Conservation (phyloP, 2,329 filamentous ascomycete genomes). For the Ascochyta rabiei region DNA sequence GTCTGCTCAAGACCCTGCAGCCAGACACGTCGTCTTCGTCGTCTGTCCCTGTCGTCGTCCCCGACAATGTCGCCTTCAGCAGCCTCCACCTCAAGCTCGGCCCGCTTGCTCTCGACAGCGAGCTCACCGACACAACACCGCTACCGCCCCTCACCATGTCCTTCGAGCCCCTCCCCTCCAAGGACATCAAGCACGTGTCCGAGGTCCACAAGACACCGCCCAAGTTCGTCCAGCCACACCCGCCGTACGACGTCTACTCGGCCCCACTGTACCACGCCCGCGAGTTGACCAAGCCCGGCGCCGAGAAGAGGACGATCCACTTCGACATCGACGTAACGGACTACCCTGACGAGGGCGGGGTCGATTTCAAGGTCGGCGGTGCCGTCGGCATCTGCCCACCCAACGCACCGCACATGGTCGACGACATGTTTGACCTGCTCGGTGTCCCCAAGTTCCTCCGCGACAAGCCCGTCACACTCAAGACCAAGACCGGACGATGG, state of each 20-base stretch:
- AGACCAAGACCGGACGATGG: constrained; percentile 84
- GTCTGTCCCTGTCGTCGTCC: constrained; percentile 59
- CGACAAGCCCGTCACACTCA: constrained; percentile 80
- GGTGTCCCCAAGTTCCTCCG: constrained; percentile 81
- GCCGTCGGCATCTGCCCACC: constrained; percentile 93
- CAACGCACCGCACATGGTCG: constrained; percentile 77
- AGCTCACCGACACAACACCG: constrained; percentile 72
- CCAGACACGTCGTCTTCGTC: constrained; percentile 53
- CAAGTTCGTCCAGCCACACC: constrained; percentile 89
- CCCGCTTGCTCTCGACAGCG: constrained; percentile 71
- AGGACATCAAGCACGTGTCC: constrained; percentile 50
- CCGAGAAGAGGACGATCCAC: constrained; percentile 96
- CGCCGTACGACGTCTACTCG: constrained; percentile 88
- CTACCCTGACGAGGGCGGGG: constrained; percentile 81
- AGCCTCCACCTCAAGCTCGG: constrained; percentile 79
- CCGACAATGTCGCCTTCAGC: constrained; percentile 84
- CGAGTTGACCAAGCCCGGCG: constrained; percentile 84
- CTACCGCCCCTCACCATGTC: constrained; percentile 78
- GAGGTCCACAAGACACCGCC: constrained; percentile 71
- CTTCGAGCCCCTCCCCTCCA: constrained; percentile 63
- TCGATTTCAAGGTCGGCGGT: constrained; percentile 95
- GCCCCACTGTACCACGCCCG: constrained; percentile 85
- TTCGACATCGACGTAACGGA: constrained; percentile 97
- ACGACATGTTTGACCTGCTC: constrained; percentile 82
- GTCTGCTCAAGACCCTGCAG: constrained; percentile 62